Evolutionary conservation across 768 basidiomycete species (phyloP), one percentile per base, ranked within the genome.

Genomic region (Suillus variegatus): DNA sequence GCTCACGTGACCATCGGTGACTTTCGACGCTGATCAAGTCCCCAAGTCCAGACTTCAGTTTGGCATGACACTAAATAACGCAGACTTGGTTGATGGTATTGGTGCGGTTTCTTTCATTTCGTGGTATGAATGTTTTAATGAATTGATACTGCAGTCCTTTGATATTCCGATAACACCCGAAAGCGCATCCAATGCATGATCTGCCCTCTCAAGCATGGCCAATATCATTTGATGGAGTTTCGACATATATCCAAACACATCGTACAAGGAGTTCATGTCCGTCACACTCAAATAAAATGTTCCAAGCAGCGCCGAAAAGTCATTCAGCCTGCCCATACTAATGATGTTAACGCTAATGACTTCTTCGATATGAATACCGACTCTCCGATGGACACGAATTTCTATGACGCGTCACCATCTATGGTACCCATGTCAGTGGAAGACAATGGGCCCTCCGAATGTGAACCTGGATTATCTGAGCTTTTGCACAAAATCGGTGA

Each of bases 191-290:
- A 49, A 49, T 49, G 47, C 47, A 49, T 3, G 22, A 22, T 49
- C 12, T 49, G 47, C 47, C 47, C 47, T 49, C 47, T 25, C 47
- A 49, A 49, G 22, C 2, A 52, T 38, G 47, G 49, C 47, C 0
- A 38, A 28, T 55, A 22, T 36, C 54, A 12, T 40, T 18, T 28
- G n/a, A 64, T 64, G 63, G 63, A 64, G 18, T 25, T 41, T 43
- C 54, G 54, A 12, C 52, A 56, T 9, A 32, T 64, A 13, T 28
- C 49, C 14, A 52, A 55, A 38, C 63, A 64, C 40, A 3, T 22
- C 6, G 13, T 4, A 20, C 54, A 51, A 25, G 51, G 44, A 3
- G 7, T 64, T n/a, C 63, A 64, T 36, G 20, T 44, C 40, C 63
- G 25, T 43, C n/a, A 44, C 6, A 35, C 62, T 22, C 32, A 20